Evolutionary conservation across 148 eudicot genomes (phyloP).

Genomic region (Drosera capensis): DNA sequence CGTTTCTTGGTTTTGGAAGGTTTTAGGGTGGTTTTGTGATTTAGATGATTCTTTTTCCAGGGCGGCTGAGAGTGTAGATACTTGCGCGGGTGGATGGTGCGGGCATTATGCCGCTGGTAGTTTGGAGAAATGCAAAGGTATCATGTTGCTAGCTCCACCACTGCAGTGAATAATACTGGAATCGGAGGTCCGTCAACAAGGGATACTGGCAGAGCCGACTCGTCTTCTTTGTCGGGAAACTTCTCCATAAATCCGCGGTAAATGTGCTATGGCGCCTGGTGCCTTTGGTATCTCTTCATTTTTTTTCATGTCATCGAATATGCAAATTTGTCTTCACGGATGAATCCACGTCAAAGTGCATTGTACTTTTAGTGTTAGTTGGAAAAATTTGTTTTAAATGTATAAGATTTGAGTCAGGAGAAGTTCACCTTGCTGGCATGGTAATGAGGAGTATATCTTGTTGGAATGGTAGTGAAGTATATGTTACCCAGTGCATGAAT

Average conservation of each 20-base stretch:
- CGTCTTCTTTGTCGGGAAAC: constrained; percentile 43
- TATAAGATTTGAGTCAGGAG: too few relatives aligned
- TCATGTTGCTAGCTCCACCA: constrained; percentile 79
- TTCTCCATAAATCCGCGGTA: constrained; percentile 72
- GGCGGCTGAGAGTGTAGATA: too few relatives aligned
- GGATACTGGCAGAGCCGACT: constrained; percentile 47
- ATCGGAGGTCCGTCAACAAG: constrained; percentile 55
- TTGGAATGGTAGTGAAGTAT: too few relatives aligned
- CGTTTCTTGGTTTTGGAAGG: too few relatives aligned
- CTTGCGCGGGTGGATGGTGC: constrained; percentile 44
- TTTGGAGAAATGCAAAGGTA: constrained; percentile 96
- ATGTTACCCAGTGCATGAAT: too few relatives aligned
- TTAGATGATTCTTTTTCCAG: too few relatives aligned
- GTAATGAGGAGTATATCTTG: too few relatives aligned
- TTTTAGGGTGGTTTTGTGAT: too few relatives aligned
- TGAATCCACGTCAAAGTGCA: not conserved
- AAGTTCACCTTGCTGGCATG: too few relatives aligned
- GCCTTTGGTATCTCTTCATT: not conserved
- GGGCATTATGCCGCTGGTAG: constrained; percentile 81
- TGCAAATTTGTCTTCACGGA: not conserved
- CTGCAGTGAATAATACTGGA: constrained; percentile 78
- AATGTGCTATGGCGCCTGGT: not conserved
- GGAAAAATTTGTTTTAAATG: not conserved
- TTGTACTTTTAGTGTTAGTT: too few relatives aligned
- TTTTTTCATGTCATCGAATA: not conserved